A percentile compares a stretch with the other conserved stretches of the same genome.
Conservation (phyloP, 169 alveolate genomes). For the Plasmodium billcollinsi region DNA sequence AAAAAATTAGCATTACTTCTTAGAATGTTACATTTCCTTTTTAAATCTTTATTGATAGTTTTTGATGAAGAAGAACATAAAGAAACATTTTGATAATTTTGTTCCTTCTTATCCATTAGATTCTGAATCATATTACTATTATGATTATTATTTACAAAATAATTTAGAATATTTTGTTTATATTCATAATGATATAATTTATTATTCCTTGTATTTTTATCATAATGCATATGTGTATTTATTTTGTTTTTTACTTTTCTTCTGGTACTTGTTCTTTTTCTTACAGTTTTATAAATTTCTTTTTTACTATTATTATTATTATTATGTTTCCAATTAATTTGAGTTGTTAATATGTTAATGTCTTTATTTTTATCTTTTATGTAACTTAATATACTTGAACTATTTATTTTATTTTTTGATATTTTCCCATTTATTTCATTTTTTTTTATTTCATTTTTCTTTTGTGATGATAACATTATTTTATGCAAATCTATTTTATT, state of each 20-base stretch:
- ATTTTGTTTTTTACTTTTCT: not conserved
- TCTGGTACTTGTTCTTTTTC: not conserved
- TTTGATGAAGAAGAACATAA: conserved; percentile 9
- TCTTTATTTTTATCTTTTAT: no score
- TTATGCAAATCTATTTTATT: not conserved
- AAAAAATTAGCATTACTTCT: not conserved
- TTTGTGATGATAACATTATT: not conserved
- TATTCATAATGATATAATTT: not conserved
- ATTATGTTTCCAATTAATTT: no score
- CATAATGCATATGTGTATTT: not conserved
- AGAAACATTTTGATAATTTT: conserved; percentile 4
- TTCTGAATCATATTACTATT: no score
- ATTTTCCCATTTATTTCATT: not conserved
- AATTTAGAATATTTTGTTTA: not conserved
- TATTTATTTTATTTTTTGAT: not conserved
- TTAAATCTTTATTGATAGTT: not conserved
- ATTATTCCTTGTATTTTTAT: not conserved
- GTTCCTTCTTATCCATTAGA: not conserved
- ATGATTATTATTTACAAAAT: not conserved
- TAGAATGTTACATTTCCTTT: not conserved
- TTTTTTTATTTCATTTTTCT: not conserved
- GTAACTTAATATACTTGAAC: no score
- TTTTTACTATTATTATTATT: no score
- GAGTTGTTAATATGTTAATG: no score
- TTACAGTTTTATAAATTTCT: not conserved